These are phyloP conservation scores for Fomitopsis schrenkii DNA, from an alignment of 1,284 basidiomycete genomes.

Conservation along the genomic window DNA sequence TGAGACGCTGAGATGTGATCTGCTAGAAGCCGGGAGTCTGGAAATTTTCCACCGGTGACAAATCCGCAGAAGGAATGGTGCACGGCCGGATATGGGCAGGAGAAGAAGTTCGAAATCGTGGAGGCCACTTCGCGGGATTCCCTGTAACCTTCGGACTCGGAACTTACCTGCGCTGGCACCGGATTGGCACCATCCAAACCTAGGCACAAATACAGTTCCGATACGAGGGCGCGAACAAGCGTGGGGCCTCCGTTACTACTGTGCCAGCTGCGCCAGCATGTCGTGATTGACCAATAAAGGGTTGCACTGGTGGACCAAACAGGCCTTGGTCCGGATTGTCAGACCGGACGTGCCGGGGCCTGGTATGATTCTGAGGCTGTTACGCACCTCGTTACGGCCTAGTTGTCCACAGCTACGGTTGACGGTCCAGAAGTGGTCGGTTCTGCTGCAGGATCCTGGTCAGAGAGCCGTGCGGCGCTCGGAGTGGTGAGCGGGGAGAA, in stretches of 20 bases:
- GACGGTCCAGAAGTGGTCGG: background rate
- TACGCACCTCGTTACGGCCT: background rate
- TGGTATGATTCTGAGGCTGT: background rate
- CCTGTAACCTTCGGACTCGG: slow-evolving; percentile 5
- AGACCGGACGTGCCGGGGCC: background rate
- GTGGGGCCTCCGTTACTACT: background rate
- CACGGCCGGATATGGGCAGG: slow-evolving; percentile 1
- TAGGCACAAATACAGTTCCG: background rate
- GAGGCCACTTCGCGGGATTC: slow-evolving; percentile 7
- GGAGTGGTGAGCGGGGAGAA: too few species aligned
- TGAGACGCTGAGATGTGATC: slow-evolving; percentile 28
- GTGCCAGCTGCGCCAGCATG: background rate
- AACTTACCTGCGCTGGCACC: slow-evolving; percentile 4
- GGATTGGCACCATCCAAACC: slow-evolving; percentile 2
- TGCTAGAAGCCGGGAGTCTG: slow-evolving; percentile 22
- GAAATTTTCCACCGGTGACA: slow-evolving; percentile 25
- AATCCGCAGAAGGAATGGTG: slow-evolving; percentile 15
- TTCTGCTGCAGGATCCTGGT: background rate
- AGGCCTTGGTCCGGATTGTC: background rate
- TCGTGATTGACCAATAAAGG: background rate
- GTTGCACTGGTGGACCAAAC: background rate
- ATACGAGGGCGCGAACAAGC: background rate
- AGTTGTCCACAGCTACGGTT: background rate
- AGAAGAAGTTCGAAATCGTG: background rate
- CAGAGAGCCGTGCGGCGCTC: background rate